Evolutionary conservation across 306 rosid species (phyloP), one percentile per base, ranked within the genome.

Genomic region (Cotoneaster glaucophyllus): DNA sequence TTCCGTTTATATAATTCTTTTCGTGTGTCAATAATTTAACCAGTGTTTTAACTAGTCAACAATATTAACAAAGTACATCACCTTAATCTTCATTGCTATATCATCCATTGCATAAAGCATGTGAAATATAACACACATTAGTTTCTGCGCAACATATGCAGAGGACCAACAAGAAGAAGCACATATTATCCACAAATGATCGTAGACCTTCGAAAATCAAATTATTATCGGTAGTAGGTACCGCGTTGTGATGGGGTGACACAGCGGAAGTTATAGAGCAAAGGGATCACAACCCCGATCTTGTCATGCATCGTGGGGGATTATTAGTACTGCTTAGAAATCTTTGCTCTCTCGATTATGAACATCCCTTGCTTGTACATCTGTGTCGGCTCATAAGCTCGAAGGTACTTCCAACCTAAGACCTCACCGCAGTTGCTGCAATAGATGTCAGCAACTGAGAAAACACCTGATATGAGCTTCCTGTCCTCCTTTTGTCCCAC

Each of bases 401-500:
- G 66, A 3, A 87, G 10, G 53, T 82, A 87, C 75, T 84, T 87
- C 88, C 86, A 84, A 26, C 90, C 88, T 34, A 84, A 50, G n/a
- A 67, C 77, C 71, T 80, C 80, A 0, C 87, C 85, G 54, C 88
- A 87, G 3, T 74, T 52, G 75, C 67, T 64, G 71, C 90, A 84
- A 21, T 37, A 61, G 9, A 87, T 84, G 52, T 80, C 83, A 24
- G 88, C 88, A 50, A 78, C 56, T 19, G 83, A 71, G 75, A 52
- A 87, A 15, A 78, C 45, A 14, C 91, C 91, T 28, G 80, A 85
- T 0, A 87, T 25, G 22, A 84, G 63, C 66, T 69, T 52, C 64
- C 25, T 82, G 54, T 82, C 80, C 73, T 72, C 73, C 64, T 70
- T 82, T 31, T 45, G 62, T 39, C 91, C 91, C 76, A 78, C 82